phyloP scores from a whole-genome alignment of 768 basidiomycete species.

The Suillus cothurnatus region DNA sequence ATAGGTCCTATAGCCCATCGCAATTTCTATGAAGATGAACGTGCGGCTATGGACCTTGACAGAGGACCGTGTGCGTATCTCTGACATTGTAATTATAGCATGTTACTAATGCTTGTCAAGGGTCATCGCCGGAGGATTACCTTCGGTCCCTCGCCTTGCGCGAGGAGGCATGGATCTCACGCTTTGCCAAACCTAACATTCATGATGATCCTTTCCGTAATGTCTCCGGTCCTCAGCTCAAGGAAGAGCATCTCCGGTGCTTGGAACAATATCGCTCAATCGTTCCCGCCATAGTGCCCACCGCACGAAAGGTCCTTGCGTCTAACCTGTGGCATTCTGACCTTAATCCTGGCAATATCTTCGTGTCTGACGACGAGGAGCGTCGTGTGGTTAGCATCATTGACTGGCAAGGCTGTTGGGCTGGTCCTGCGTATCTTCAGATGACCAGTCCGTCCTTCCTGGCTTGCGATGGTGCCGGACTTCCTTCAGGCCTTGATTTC shows the following conservation, averaged over 20 bases:
- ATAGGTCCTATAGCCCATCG: conserved; percentile 34
- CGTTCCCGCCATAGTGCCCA: conserved; percentile 29
- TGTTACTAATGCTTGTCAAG: conserved; percentile 14
- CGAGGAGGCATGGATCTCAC: conserved; percentile 22
- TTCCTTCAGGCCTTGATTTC: conserved; percentile 15
- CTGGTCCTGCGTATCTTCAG: conserved; percentile 19
- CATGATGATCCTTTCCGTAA: conserved; percentile 21
- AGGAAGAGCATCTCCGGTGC: conserved; percentile 23
- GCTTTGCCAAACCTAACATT: conserved; percentile 15
- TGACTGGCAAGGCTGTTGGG: conserved; percentile 32
- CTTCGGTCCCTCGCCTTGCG: conserved; percentile 23
- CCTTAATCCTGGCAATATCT: conserved; percentile 28
- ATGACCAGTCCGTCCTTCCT: conserved; percentile 18
- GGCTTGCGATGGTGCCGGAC: conserved; percentile 6
- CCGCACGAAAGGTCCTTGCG: conserved; percentile 16
- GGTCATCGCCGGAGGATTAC: conserved; percentile 21
- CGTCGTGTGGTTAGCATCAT: conserved; percentile 26
- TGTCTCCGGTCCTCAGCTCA: conserved; percentile 16
- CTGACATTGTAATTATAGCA: not conserved
- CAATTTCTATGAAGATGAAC: conserved; percentile 30
- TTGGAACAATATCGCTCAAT: conserved; percentile 23
- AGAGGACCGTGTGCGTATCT: conserved; percentile 36
- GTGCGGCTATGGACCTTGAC: conserved; percentile 26
- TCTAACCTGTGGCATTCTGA: conserved; percentile 35
- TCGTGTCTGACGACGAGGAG: conserved; percentile 21